Evolutionary conservation across 2,329 filamentous ascomycete genomes (phyloP), one percentile per base, ranked within the genome.

Genomic region (Talaromyces verruculosus): DNA sequence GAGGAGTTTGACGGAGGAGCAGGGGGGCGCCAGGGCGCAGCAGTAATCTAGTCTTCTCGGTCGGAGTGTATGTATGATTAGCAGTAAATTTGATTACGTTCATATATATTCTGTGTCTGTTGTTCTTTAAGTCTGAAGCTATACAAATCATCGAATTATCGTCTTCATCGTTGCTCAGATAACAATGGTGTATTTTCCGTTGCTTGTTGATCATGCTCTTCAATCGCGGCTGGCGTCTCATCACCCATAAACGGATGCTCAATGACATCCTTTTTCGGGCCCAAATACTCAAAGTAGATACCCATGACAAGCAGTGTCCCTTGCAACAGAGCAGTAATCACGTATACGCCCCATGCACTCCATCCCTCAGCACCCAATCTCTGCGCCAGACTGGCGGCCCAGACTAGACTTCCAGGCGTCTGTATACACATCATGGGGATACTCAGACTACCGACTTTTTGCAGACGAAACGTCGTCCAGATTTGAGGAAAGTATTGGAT

Each of bases 371-470:
- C 84, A 0, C 95, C 95, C 22, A 97, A 84, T 55, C 95, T 86
- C 7, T 87, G 87, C 61, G 89, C 92, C 51, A 99, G 81, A 76
- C 93, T 97, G 13, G 85, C 89, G 0, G 94, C 93, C 80, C 96
- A 98, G 6, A 99, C 81, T 71, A 97, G 89, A 67, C 92, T 93
- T 0, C 95, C 95, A 0, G 95, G 95, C 0, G 94, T 97, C 78
- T 99, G 95, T 39, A 99, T 97, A 75, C 91, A 91, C 93, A 99
- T 98, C 90, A 97, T 98, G 4, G 92, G 90, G 65, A 99, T 95
- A 73, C 92, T 97, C 72, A 99, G 81, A 76, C 93, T 97, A 64
- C 93, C 93, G 1, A 96, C 90, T 72, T 93, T 89, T 75, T 94
- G 91, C 66, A 97, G 82, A 62, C 84, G 86, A 80, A 91, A 96